Evolutionary conservation across 2,329 filamentous ascomycete species (phyloP), one percentile per base, ranked within the genome.

Genomic region (Akanthomyces dipterigenus): DNA sequence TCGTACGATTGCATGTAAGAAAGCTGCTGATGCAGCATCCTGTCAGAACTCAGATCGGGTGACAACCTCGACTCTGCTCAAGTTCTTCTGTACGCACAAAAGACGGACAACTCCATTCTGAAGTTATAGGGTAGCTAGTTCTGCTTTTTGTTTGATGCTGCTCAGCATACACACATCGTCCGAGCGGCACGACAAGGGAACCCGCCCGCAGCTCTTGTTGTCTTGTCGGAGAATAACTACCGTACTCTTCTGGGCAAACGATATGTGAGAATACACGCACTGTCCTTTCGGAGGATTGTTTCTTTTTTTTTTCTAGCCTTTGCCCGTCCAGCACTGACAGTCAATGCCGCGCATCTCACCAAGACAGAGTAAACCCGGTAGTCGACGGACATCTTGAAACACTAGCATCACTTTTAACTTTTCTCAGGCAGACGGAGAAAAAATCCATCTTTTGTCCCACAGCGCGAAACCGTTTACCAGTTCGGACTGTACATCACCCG

Each of bases 401-500:
- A 59, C 46, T 59, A 59, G 56, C 56, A 59, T 50, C 56, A 59
- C 18, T 51, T 59, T 58, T 16, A 24, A 57, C 55, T 49, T 49
- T 57, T 22, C 3, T 45, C 53, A 31, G 34, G 18, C 55, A 18
- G 22, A 26, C 22, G 3, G 3, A 58, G 12, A 34, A 58, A 18
- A 34, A 2, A n/a, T 50, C 24, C 18, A 20, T 24, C n/a, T 50
- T n/a, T 50, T 20, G 9, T 34, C 12, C 16, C 8, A 28, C 9
- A 6, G 7, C 22, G 16, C 12, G 31, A 8, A 45, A 5, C 20
- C 24, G 34, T 12, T 14, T 14, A 24, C 28, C 24, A 8, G 22
- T 3, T 36, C 54, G 16, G 9, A 12, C 42, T 45, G 18, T 18
- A 2, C 18, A 31, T 31, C 12, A 5, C 40, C 24, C 26, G n/a